Evolutionary conservation across 1,139 yeast genomes (phyloP), one percentile per base, ranked within the genome.

Genomic region (Schizosaccharomyces versatilis): DNA sequence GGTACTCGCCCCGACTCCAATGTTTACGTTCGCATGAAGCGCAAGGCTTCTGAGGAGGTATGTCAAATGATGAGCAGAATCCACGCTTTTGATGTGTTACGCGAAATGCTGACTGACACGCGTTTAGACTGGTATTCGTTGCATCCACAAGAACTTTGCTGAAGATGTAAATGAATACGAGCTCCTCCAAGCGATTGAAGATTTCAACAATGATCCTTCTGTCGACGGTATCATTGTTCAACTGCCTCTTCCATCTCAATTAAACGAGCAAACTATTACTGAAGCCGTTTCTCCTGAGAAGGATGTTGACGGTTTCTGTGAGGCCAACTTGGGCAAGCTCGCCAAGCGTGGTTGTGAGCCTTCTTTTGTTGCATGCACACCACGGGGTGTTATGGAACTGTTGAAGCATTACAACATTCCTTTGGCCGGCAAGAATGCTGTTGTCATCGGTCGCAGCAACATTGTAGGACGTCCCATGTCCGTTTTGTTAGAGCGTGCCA

Each of bases 281-380:
- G 76, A 78, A 61, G 77, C 88, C 19, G 95, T 90, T 38, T 67
- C 73, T 51, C 76, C 86, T 17, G 75, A 74, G 56, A 90, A 90
- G 71, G 99, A 90, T 64, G 96, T 93, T 53, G 99, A 90, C 66
- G 99, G 98, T 1, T 90, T 90, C 65, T 94, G 93, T 54, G 82
- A 94, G 52, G 75, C 69, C 67, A 93, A 90, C 68, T 82, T 84
- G 55, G 97, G 97, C 56, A 97, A 90, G 69, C 75, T 90, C 62
- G 80, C 88, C 64, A 88, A 88, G 70, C 81, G 81, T 62, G 84
- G 84, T 56, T 98, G 98, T 54, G 68, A 75, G 42, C 98, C 98
- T 24, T 67, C 70, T 59, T 90, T 84, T 68, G 73, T 84, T 62
- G 98, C 99, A 41, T 90, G 98, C 70, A 90, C 99, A 49, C 98